Percentiles rank a stretch among this genome's conserved stretches.
These are phyloP conservation scores for Boletus reticulatus DNA, from an alignment of 768 basidiomycete species.

Conservation along the genomic window DNA sequence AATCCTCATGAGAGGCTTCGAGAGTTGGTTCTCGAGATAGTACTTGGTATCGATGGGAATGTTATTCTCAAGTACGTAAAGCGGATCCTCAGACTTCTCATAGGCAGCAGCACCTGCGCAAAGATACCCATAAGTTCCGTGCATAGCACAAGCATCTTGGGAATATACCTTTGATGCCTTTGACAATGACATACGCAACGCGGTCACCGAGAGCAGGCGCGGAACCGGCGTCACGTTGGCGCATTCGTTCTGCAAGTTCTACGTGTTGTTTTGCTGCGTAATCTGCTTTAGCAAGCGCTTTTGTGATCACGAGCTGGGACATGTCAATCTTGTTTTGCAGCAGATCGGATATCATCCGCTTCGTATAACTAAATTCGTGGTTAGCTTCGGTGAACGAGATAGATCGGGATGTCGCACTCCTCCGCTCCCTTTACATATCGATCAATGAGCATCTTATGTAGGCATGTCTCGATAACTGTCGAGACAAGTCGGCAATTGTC, in stretches of 20 bases:
- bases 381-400: slow-evolving; percentile 17
- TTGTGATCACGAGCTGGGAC: slow-evolving; percentile 99
- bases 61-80: slow-evolving; percentile 97
- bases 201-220: slow-evolving; percentile 98
- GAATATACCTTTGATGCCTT: slow-evolving; percentile 83
- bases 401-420: slow-evolving; percentile 51
- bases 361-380: slow-evolving; percentile 66
- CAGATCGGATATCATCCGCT: slow-evolving; percentile 90
- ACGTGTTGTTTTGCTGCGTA: slow-evolving; percentile 95
- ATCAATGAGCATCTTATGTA: slow-evolving; percentile 97
- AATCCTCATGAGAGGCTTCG: slow-evolving; percentile 95
- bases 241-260: slow-evolving; percentile 94
- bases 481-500: slow-evolving; percentile 98
- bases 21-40: slow-evolving; percentile 96
- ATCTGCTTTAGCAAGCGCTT: slow-evolving; percentile 90
- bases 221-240: slow-evolving; percentile 93
- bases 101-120: slow-evolving; percentile 89
- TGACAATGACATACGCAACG: slow-evolving; percentile 98
- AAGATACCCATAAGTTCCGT: not conserved
- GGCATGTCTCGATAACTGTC: slow-evolving; percentile 96
- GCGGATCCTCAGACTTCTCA: slow-evolving; percentile 97
- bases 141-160: not conserved
- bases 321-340: slow-evolving; percentile 97
- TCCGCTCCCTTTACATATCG: slow-evolving; percentile 92
- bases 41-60: slow-evolving; percentile 98